phyloP scores from a whole-genome alignment of 805 yeast genomes.

The Lipomyces sp. region DNA sequence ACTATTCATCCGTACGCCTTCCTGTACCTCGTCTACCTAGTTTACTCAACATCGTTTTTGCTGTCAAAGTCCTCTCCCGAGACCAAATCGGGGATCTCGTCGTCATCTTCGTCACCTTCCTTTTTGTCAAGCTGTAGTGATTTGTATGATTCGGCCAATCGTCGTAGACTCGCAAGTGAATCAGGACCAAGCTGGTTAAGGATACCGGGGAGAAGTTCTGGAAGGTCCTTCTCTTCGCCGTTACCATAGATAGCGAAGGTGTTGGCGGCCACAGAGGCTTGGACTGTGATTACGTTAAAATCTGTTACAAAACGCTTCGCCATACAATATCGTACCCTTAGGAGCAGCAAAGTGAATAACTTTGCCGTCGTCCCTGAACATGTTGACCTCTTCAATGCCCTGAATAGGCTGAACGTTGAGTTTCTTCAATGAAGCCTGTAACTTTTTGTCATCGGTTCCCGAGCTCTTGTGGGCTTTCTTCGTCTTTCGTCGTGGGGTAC shows the following conservation, averaged over 20 bases:
- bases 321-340: slow-evolving; percentile 49
- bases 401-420: slow-evolving; percentile 86
- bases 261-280: slow-evolving; percentile 87
- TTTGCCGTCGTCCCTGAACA: slow-evolving; percentile 95
- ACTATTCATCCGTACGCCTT: slow-evolving; percentile 4
- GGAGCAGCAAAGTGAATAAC: slow-evolving; percentile 96
- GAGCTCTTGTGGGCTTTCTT: slow-evolving; percentile 68
- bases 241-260: slow-evolving; percentile 94
- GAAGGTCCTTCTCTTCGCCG: slow-evolving; percentile 88
- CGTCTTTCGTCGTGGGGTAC: slow-evolving; percentile 85
- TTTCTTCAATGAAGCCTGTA: slow-evolving; percentile 86
- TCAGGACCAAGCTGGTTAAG: slow-evolving; percentile 97
- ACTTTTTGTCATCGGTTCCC: slow-evolving; percentile 84
- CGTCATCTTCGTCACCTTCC: slow-evolving; percentile 54
- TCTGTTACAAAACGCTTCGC: neutral
- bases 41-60: slow-evolving; percentile 30
- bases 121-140: slow-evolving; percentile 49
- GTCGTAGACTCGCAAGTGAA: slow-evolving; percentile 84
- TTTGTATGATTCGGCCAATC: slow-evolving; percentile 88
- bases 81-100: slow-evolving; percentile 69
- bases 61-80: slow-evolving; percentile 37
- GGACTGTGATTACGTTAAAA: slow-evolving; percentile 56
- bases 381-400: slow-evolving; percentile 95
- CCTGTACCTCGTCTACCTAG: neutral
- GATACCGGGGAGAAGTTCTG: slow-evolving; percentile 91